Base-by-base conservation (phyloP, 345 rosid genomes). In the Clarkia xantiana region DNA sequence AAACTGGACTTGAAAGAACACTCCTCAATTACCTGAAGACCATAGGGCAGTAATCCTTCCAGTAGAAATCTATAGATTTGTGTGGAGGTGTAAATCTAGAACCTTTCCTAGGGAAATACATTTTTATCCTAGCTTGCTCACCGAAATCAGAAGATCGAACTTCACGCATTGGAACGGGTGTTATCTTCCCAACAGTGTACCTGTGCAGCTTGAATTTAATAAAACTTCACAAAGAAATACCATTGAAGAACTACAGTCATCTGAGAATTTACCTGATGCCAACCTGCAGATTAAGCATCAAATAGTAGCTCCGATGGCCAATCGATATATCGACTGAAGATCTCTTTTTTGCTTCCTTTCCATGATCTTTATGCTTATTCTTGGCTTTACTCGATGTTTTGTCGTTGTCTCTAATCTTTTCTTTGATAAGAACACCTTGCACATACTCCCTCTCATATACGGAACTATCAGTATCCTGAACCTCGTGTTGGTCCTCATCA, bases 1-100 rank as follows among this genome's bases (percentile, higher is more conserved):
- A 29, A 1, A 29, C 2, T 22, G 36, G 36, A 7, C 8, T 29
- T 29, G 4, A 29, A 29, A 3, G 36, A 29, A 3, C 36, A 29
- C 8, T 29, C 8, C 9, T 29, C 9, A 29, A 29, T 29, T 74
- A 90, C 97, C 97, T 86, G 78, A 90, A 90, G 67, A 86, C 97
- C 97, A 86, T 90, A 29, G 97, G 97, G 70, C 97, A 90, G 55
- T 86, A 90, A 62, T 90, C 97, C 64, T 82, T 90, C 97, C 97
- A 90, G 54, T 66, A 67, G 70, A 90, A 90, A 75, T 79, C 88
- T 55, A 86, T 47, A 43, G 97, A 86, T 61, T 73, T 62, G 69
- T 90, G 97, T 0, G 84, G 81, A 57, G 95, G 97, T n/a, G 97
- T 90, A 47, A 82, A 67, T 62, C 76, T 82, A 56, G 91, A 86